Evolutionary conservation across 2,329 filamentous ascomycete species (phyloP).

Genomic region (Grosmannia clavigera): DNA sequence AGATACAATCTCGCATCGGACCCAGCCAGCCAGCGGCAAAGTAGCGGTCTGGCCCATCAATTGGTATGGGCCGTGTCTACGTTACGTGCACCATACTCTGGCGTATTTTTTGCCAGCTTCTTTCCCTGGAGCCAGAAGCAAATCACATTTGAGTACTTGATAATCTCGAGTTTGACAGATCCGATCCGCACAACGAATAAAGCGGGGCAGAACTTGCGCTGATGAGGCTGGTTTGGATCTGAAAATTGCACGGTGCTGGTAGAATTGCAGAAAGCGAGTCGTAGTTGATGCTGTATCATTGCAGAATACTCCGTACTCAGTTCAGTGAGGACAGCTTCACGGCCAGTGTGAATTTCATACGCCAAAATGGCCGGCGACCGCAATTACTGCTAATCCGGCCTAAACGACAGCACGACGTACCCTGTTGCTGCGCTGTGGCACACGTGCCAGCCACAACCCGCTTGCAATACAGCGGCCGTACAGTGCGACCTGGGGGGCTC

Average conservation of each 20-base stretch:
- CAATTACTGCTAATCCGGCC: slow-evolving; percentile 5
- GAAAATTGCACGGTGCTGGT: not conserved
- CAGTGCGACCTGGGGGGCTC: not conserved
- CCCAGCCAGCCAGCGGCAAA: not conserved
- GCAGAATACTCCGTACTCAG: too few species aligned
- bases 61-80: not conserved
- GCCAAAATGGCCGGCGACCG: not conserved
- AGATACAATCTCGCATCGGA: not conserved
- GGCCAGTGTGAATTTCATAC: too few species aligned
- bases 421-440: not conserved
- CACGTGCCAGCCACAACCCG: not conserved
- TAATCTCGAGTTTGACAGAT: not conserved
- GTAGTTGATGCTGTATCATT: not conserved
- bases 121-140: not conserved
- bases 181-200: not conserved
- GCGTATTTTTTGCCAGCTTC: too few species aligned
- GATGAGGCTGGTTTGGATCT: too few species aligned
- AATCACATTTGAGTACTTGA: not conserved
- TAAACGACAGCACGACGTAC: too few species aligned
- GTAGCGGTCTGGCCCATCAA: not conserved
- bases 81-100: too few species aligned
- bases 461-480: not conserved
- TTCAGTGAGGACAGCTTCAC: not conserved
- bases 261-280: not conserved
- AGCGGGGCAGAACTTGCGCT: not conserved